Percentiles rank a stretch among this genome's conserved stretches.
Conservation (phyloP, 2,329 filamentous ascomycete genomes). For the Microdochium bolleyi region DNA sequence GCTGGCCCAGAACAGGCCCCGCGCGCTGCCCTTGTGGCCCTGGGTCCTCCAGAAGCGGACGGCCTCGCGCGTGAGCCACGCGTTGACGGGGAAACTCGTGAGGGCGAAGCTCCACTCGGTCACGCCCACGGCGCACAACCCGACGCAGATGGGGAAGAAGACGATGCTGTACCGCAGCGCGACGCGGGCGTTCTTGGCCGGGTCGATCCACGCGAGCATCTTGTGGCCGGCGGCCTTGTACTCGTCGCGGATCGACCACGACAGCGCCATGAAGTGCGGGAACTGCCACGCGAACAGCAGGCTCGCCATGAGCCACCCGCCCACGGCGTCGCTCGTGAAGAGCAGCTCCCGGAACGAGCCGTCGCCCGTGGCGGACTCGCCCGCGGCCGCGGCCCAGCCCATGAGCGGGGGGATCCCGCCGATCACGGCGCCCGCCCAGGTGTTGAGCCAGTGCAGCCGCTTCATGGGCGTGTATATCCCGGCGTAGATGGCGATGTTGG, state of each 20-base stretch:
- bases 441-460: conserved; percentile 77
- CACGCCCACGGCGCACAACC: conserved; percentile 68
- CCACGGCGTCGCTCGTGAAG: conserved; percentile 56
- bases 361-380: conserved; percentile 70
- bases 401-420: conserved; percentile 92
- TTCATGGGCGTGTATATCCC: conserved; percentile 92
- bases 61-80: conserved; percentile 76
- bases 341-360: conserved; percentile 74
- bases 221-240: conserved; percentile 65
- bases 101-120: conserved; percentile 81
- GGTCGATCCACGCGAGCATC: conserved; percentile 83
- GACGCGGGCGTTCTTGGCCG: conserved; percentile 76
- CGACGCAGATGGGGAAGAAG: conserved; percentile 81
- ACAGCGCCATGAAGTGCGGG: conserved; percentile 93
- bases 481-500: conserved; percentile 85
- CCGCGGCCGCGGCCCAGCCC: conserved; percentile 95
- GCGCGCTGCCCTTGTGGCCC: conserved; percentile 72
- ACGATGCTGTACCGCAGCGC: conserved; percentile 78
- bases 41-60: conserved; percentile 72
- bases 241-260: conserved; percentile 81
- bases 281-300: conserved; percentile 96
- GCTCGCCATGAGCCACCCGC: conserved; percentile 82
- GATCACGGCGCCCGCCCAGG: conserved; percentile 89
- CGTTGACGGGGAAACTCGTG: conserved; percentile 75
- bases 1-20: conserved; percentile 91